These are phyloP conservation scores for Batrachochytrium dendrobatidis DNA, from an alignment of 371 early-diverging fungal species.

Conservation along the genomic window DNA sequence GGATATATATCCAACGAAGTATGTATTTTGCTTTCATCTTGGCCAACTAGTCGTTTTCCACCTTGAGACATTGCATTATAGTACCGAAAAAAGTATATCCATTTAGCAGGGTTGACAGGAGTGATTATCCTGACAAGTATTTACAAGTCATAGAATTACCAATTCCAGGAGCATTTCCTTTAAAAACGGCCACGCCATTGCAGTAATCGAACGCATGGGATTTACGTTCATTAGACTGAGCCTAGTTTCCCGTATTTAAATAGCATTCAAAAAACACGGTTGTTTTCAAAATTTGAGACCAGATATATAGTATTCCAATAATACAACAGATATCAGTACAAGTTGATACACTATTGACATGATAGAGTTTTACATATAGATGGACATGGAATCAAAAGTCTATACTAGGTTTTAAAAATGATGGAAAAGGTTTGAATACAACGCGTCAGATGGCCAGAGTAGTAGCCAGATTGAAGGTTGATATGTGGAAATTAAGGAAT, in stretches of 20 bases:
- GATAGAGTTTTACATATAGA: neutral
- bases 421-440: too few relatives aligned
- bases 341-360: too few relatives aligned
- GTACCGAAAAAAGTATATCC: neutral
- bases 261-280: too few relatives aligned
- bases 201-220: constrained; percentile 52
- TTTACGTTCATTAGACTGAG: constrained; percentile 38
- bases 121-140: too few relatives aligned
- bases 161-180: constrained; percentile 40
- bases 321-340: neutral
- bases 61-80: constrained; percentile 23
- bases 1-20: constrained; percentile 38
- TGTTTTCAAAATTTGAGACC: neutral
- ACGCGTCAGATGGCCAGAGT: too few relatives aligned
- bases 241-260: too few relatives aligned
- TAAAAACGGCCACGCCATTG: constrained; percentile 41
- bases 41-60: constrained; percentile 29
- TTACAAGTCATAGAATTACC: constrained; percentile 30
- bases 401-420: too few relatives aligned
- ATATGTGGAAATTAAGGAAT: too few relatives aligned
- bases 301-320: neutral
- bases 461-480: too few relatives aligned
- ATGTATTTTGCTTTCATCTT: constrained; percentile 31
- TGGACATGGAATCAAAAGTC: too few relatives aligned
- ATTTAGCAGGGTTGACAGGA: neutral